Evolutionary conservation across 805 yeast species (phyloP), one percentile per base, ranked within the genome.

Genomic region (Blastobotrys mokoenaii): DNA sequence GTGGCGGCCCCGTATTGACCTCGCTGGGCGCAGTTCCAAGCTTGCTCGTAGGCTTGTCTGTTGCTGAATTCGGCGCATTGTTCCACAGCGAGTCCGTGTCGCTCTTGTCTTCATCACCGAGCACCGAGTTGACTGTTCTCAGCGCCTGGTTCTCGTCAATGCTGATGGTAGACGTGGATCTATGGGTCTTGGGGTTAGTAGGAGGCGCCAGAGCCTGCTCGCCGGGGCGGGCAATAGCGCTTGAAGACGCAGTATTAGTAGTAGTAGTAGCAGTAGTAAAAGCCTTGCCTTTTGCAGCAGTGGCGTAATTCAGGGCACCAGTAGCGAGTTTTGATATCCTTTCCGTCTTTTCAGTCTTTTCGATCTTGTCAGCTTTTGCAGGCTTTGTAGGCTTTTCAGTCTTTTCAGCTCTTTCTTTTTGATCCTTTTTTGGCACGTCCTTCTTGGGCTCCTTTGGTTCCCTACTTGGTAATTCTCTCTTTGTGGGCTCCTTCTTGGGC

Each of bases 51-150:
- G 27, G 27, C 27, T 22, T 22, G 4, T 22, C 27, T 22, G 27
- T 5, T 5, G 27, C 27, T 4, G 27, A 22, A 8, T 4, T 5
- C 27, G 27, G 27, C 4, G 27, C 27, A 8, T 22, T 22, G 8
- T 22, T 8, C 27, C 27, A 22, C 27, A 22, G 27, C 27, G 27
- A 22, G 8, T 22, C 8, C 7, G 27, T 22, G 27, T 22, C 27
- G 27, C 8, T 22, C 22, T 44, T 17, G 42, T 32, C 30, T 16
- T 44, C 40, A 17, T 35, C 39, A 18, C 43, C 44, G 33, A 46
- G 17, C 10, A 46, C 30, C 25, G 49, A 37, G 34, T 33, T 33
- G 6, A 40, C 40, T 37, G 44, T 22, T 18, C 17, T 9, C 33
- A 32, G 11, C 6, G 45, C 36, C 34, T 37, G 37, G 18, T 33